phyloP scores from a whole-genome alignment of 768 basidiomycete genomes.

The Pulveroboletus ravenelii region DNA sequence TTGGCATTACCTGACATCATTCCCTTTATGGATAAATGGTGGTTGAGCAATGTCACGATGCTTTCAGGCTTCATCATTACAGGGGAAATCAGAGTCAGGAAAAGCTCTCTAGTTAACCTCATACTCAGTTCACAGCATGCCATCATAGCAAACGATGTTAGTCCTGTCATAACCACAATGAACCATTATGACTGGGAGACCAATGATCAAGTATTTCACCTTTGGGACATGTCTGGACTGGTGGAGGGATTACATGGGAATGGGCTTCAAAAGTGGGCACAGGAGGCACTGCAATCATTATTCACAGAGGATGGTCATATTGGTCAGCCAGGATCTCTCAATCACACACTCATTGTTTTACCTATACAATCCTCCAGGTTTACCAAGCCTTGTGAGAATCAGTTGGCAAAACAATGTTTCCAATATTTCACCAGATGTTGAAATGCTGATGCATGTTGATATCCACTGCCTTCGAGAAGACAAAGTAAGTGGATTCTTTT shows the following conservation, averaged over 20 bases:
- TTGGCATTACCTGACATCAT: conserved; percentile 13
- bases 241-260: conserved; percentile 20
- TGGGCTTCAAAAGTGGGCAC: conserved; percentile 13
- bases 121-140: conserved; percentile 22
- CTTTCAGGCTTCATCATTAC: conserved; percentile 24
- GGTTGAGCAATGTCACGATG: conserved; percentile 27
- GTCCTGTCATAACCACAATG: conserved; percentile 13
- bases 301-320: no score
- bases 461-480: no score
- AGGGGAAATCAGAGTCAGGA: conserved; percentile 27
- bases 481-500: no score
- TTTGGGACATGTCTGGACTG: conserved; percentile 32
- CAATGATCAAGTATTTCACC: conserved; percentile 9
- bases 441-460: no score
- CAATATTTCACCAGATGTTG: no score
- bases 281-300: conserved; percentile 17
- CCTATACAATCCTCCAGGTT: no score
- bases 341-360: no score
- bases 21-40: conserved; percentile 36
- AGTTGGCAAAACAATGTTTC: no score
- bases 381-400: no score
- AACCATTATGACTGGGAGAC: conserved; percentile 12
- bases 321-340: no score
- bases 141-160: conserved; percentile 10
- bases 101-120: conserved; percentile 28